Percentiles rank a stretch among this genome's conserved stretches.
These are phyloP conservation scores for Phoenix dactylifera DNA, from an alignment of 176 grass and related monocot species.

Conservation along the genomic window DNA sequence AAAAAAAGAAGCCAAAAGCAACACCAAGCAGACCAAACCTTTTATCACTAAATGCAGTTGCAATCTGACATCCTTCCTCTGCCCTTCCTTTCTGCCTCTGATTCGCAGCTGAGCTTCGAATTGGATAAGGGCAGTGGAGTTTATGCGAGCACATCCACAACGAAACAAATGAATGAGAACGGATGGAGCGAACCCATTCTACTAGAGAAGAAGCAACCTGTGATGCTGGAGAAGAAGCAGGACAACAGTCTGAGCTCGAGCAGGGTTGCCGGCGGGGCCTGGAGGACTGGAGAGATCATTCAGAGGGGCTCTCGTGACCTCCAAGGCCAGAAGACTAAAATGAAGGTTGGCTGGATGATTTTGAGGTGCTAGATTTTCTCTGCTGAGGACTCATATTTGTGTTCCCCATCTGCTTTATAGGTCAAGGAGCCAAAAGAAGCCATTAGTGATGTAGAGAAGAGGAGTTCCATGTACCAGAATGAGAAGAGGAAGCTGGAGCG, in stretches of 20 bases:
- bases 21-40: too few species aligned
- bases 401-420: too few species aligned
- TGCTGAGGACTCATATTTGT: not conserved
- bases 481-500: constrained; percentile 9
- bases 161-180: not conserved
- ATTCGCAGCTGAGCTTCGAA: constrained; percentile 6
- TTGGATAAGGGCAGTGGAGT: constrained; percentile 1
- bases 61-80: not conserved
- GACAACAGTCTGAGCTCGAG: not conserved
- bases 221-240: not conserved
- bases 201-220: not conserved
- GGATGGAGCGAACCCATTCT: not conserved
- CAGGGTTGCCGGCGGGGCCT: not conserved
- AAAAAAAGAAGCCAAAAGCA: too few species aligned
- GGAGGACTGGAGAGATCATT: constrained; percentile 1
- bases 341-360: not conserved
- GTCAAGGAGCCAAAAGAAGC: constrained; percentile 1
- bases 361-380: not conserved
- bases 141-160: not conserved
- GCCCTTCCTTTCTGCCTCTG: not conserved
- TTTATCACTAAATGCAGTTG: too few species aligned
- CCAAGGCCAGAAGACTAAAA: constrained; percentile 7
- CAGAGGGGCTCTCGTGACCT: constrained; percentile 5
- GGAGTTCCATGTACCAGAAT: not conserved
- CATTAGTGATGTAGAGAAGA: not conserved